A percentile compares a stretch with the other conserved stretches of the same genome.
Evolutionary conservation across 2,329 filamentous ascomycete species (phyloP).

Genomic region (Lachnum nothofagi): DNA sequence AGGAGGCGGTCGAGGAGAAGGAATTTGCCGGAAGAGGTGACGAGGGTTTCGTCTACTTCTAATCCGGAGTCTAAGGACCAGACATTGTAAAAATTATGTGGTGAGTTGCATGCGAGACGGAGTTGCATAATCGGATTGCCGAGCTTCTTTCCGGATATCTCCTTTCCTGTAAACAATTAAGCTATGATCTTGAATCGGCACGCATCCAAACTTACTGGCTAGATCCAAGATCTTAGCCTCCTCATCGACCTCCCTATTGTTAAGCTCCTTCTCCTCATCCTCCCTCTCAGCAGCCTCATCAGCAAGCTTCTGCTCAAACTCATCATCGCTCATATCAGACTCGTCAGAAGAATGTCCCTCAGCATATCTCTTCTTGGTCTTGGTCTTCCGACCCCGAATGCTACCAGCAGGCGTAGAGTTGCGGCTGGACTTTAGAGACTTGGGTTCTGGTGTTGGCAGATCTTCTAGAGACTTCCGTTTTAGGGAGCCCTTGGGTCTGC

Average conservation of each 20-base stretch:
- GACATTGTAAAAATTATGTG: conserved; percentile 94
- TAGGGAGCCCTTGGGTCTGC: conserved; percentile 36
- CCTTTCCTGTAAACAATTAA: conserved; percentile 56
- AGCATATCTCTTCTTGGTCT: conserved; percentile 41
- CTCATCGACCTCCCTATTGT: conserved; percentile 52
- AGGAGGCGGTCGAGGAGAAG: conserved; percentile 83
- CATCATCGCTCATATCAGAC: conserved; percentile 67
- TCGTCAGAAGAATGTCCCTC: conserved; percentile 56
- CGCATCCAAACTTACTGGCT: conserved; percentile 56
- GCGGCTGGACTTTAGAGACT: conserved; percentile 70
- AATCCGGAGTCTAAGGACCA: conserved; percentile 60
- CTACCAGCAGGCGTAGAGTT: conserved; percentile 64
- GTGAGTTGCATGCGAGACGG: conserved; percentile 84
- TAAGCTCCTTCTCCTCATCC: conserved; percentile 40
- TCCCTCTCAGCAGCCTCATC: conserved; percentile 49
- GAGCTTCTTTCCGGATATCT: conserved; percentile 85
- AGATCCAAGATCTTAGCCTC: conserved; percentile 64
- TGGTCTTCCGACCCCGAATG: conserved; percentile 46
- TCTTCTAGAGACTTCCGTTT: conserved; percentile 53
- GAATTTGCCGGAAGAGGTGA: conserved; percentile 93
- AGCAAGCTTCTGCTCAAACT: conserved; percentile 76
- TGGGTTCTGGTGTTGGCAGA: conserved; percentile 45
- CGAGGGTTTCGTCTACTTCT: conserved; percentile 69
- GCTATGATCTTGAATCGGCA: conserved; percentile 7
- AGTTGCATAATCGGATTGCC: conserved; percentile 92